These are phyloP conservation scores for Mucor lusitanicus DNA, from an alignment of 371 early-diverging fungal species.

Conservation along the genomic window DNA sequence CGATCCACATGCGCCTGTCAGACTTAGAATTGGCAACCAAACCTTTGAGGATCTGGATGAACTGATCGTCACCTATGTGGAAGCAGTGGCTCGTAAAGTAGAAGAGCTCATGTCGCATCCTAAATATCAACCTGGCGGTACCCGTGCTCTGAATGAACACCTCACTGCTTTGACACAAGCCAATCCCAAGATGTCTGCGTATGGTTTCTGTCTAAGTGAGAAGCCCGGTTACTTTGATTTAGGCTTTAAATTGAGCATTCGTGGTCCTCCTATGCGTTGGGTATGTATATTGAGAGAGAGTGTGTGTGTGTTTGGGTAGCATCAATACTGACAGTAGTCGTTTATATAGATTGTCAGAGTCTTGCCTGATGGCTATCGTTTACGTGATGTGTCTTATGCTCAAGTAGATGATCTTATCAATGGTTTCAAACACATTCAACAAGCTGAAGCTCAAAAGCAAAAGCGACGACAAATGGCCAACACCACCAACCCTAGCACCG, in stretches of 20 bases:
- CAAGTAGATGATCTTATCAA: constrained; percentile 62
- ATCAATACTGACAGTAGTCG: too few species aligned
- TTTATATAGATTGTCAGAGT: constrained; percentile 55
- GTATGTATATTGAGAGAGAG: constrained; percentile 15
- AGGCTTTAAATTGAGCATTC: constrained; percentile 48
- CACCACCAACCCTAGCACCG: too few species aligned
- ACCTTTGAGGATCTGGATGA: constrained; percentile 89
- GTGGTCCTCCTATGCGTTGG: constrained; percentile 43
- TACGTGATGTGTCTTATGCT: constrained; percentile 60
- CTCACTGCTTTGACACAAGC: constrained; percentile 40
- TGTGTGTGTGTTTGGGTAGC: too few species aligned
- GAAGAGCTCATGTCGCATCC: constrained; percentile 65
- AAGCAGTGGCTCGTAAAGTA: constrained; percentile 74
- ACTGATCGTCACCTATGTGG: constrained; percentile 85
- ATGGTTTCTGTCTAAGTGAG: constrained; percentile 57
- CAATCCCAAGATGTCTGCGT: constrained; percentile 57
- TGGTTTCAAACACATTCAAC: constrained; percentile 60
- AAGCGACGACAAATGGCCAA: constrained; percentile 8
- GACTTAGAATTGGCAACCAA: constrained; percentile 60
- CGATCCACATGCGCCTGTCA: constrained; percentile 58
- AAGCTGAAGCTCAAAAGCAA: constrained; percentile 13
- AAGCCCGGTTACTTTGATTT: constrained; percentile 57
- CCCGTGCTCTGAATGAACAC: constrained; percentile 40
- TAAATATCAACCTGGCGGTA: constrained; percentile 59
- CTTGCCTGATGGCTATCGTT: constrained; percentile 62